Percentiles rank a stretch among this genome's conserved stretches.
Conservation (phyloP, 257 asterid species). For the Galeopsis tetrahit region DNA sequence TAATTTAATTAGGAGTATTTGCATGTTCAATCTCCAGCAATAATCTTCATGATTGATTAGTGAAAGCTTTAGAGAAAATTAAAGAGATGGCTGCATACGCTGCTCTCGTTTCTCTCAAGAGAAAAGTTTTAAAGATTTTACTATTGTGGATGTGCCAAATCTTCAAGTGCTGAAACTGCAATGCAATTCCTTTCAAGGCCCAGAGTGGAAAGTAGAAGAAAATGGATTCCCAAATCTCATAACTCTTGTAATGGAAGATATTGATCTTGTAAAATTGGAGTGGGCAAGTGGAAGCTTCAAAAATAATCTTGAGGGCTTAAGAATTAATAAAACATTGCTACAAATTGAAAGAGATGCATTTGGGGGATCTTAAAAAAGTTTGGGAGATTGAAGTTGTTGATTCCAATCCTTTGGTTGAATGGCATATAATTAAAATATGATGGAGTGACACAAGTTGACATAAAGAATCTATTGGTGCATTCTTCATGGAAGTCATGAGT, state of each 20-base stretch:
- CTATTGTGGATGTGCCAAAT: too few relatives aligned
- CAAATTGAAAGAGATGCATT: not conserved
- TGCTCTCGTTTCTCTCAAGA: too few relatives aligned
- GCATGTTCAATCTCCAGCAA: too few relatives aligned
- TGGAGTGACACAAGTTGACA: too few relatives aligned
- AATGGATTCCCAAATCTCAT: not conserved
- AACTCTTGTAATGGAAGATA: not conserved
- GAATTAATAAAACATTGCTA: not conserved
- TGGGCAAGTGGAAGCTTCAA: not conserved
- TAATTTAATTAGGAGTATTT: too few relatives aligned
- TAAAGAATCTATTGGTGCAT: too few relatives aligned
- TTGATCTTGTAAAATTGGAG: not conserved
- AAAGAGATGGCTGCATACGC: too few relatives aligned
- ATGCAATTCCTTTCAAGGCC: not conserved
- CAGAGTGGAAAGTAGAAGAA: not conserved
- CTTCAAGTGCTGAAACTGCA: not conserved
- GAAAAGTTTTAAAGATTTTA: too few relatives aligned
- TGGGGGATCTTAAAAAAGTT: not conserved
- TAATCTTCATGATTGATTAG: too few relatives aligned
- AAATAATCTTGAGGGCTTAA: not conserved
- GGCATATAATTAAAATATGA: too few relatives aligned
- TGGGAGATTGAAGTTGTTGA: not conserved
- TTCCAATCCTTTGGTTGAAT: not conserved
- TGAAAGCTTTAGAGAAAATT: too few relatives aligned
- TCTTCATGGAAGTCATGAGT: not conserved